phyloP scores from a whole-genome alignment of 2,329 filamentous ascomycete genomes.

The Fusarium tuaranense region DNA sequence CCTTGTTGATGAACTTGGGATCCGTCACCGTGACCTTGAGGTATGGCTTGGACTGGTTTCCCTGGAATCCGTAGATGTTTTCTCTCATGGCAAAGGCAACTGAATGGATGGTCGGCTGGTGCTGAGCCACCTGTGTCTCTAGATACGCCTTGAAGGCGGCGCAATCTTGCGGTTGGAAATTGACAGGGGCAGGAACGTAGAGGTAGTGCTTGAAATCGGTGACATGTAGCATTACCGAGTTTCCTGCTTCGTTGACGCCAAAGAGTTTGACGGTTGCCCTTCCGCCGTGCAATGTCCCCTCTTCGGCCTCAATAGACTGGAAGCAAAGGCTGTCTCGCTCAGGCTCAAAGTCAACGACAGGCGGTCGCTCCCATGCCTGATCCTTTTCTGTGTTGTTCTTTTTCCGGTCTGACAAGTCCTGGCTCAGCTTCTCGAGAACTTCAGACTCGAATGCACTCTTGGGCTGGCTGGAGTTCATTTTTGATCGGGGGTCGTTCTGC shows the following conservation, averaged over 20 bases:
- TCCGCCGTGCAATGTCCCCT: constrained; percentile 84
- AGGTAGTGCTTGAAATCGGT: constrained; percentile 97
- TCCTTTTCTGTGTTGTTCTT: constrained; percentile 91
- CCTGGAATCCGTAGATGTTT: constrained; percentile 94
- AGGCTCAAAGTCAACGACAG: constrained; percentile 64
- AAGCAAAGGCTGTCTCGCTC: constrained; percentile 81
- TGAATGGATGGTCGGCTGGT: constrained; percentile 80
- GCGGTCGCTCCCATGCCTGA: constrained; percentile 84
- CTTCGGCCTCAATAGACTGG: constrained; percentile 95
- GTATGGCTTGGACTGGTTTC: constrained; percentile 91
- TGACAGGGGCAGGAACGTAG: constrained; percentile 88
- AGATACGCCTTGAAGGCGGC: constrained; percentile 82
- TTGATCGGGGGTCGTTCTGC: constrained; percentile 70
- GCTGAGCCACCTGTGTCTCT: constrained; percentile 80
- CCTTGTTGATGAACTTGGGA: constrained; percentile 82
- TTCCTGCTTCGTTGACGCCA: constrained; percentile 84
- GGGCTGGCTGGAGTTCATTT: constrained; percentile 76
- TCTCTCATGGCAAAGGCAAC: constrained; percentile 87
- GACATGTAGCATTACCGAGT: constrained; percentile 95
- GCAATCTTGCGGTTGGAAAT: constrained; percentile 84
- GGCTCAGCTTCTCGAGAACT: constrained; percentile 93
- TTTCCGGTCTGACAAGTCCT: constrained; percentile 89
- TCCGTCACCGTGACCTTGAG: constrained; percentile 94
- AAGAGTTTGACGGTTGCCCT: constrained; percentile 88
- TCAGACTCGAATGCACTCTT: constrained; percentile 96